phyloP scores from a whole-genome alignment of 2,329 filamentous ascomycete genomes.

The Stagonosporopsis cucurbitacearum region DNA sequence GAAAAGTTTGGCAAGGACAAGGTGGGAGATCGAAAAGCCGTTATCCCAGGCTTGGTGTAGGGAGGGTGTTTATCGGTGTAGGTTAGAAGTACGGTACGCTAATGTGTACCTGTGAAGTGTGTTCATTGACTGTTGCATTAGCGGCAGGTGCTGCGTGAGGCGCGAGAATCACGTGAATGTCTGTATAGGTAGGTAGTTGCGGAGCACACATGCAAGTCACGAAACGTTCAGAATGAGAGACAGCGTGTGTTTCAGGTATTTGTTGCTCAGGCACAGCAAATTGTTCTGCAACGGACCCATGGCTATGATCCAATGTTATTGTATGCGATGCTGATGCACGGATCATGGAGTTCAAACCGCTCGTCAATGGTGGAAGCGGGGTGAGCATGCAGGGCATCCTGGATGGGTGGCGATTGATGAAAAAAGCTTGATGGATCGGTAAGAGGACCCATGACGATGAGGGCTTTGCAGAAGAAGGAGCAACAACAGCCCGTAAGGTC shows the following conservation, averaged over 20 bases:
- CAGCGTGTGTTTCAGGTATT: slow-evolving; percentile 7
- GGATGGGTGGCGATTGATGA: neutral
- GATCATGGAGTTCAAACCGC: neutral
- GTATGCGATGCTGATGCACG: slow-evolving; percentile 1
- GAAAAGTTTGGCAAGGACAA: slow-evolving; percentile 86
- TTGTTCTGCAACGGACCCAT: neutral
- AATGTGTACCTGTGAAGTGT: slow-evolving; percentile 2
- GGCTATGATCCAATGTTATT: neutral
- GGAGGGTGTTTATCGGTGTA: slow-evolving; percentile 4
- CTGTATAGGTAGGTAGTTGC: neutral
- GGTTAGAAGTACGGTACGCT: slow-evolving; percentile 7
- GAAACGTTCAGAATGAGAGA: slow-evolving; percentile 2
- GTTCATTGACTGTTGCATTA: slow-evolving; percentile 3
- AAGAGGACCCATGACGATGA: slow-evolving; percentile 5
- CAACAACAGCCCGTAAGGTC: neutral
- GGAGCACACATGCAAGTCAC: neutral
- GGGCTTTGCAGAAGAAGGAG: neutral
- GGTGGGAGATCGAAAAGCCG: slow-evolving; percentile 75
- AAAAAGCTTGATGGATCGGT: slow-evolving; percentile 10
- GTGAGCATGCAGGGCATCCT: slow-evolving; percentile 13
- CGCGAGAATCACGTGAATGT: neutral
- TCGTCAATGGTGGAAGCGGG: slow-evolving; percentile 5
- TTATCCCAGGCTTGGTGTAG: slow-evolving; percentile 66
- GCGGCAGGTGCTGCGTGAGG: neutral
- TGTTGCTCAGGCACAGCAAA: neutral